phyloP scores from a whole-genome alignment of 2,329 filamentous ascomycete species.

The Raffaelea deltoideospora region DNA sequence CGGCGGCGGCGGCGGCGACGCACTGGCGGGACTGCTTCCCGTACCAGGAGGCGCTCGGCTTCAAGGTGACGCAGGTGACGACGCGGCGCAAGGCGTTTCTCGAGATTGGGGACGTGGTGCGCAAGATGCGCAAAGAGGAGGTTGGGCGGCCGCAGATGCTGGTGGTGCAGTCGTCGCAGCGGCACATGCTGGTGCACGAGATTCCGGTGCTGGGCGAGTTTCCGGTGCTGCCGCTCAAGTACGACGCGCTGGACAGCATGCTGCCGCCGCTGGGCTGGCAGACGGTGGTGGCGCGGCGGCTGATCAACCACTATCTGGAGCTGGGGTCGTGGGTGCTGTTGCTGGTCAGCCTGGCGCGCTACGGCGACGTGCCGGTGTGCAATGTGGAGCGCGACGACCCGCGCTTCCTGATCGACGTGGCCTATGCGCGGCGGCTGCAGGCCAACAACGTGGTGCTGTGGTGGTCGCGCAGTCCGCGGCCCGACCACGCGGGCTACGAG shows the following conservation, averaged over 20 bases:
- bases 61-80: slow-evolving; percentile 77
- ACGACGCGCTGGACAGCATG: slow-evolving; percentile 71
- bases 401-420: slow-evolving; percentile 86
- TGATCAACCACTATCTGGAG: slow-evolving; percentile 81
- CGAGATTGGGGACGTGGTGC: slow-evolving; percentile 75
- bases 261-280: slow-evolving; percentile 92
- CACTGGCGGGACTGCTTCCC: slow-evolving; percentile 69
- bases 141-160: slow-evolving; percentile 60
- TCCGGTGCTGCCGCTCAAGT: slow-evolving; percentile 63
- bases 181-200: slow-evolving; percentile 66
- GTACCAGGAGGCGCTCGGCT: slow-evolving; percentile 74
- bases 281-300: slow-evolving; percentile 65
- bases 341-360: slow-evolving; percentile 72
- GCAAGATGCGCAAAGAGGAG: slow-evolving; percentile 82
- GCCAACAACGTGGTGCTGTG: slow-evolving; percentile 88
- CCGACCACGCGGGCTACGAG: slow-evolving; percentile 93
- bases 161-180: slow-evolving; percentile 81
- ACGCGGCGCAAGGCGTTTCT: slow-evolving; percentile 80
- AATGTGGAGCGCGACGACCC: slow-evolving; percentile 93
- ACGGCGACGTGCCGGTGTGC: slow-evolving; percentile 87
- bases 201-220: slow-evolving; percentile 73
- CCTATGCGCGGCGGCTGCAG: slow-evolving; percentile 80
- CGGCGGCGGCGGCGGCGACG: slow-evolving; percentile 50
- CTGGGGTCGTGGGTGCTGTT: slow-evolving; percentile 89
- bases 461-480: slow-evolving; percentile 81